Base-by-base conservation (phyloP, 768 basidiomycete species). In the Psilocybe subaeruginosa region DNA sequence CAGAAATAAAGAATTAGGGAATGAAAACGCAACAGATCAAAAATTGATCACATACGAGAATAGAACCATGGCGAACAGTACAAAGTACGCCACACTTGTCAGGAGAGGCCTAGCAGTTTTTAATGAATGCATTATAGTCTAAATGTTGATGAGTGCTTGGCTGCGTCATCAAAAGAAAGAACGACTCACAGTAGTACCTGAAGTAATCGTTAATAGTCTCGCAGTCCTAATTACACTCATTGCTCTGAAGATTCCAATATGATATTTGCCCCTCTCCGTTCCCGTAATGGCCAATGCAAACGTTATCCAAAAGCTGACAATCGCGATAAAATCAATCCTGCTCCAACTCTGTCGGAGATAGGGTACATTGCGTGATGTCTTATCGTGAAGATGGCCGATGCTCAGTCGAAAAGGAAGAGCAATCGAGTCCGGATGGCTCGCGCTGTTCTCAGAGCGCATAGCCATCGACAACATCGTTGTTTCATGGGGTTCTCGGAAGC, bases 271-370 rank as follows among this genome's bases (percentile, higher is more conserved):
- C 8, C 82, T 78, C 74, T 98, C 97, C 27, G 82, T 66, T 0
- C 92, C 91, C 0, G 78, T 65, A n/a, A 82, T 75, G 0, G 93
- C 87, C 58, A 99, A 79, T 0, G 70, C 74, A 70, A 98, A 96
- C 8, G 84, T 80, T 54, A 92, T 83, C 96, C 96, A 99, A 73
- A 95, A 98, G 64, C 86, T 83, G 11, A 90, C 65, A 48, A 98
- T 86, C 0, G 97, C 93, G 47, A 98, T 75, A 64, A 91, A 86
- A 72, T 99, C 97, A 57, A 97, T 90, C 54, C 95, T 79, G 68
- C 85, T 91, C 95, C 95, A 98, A 58, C 91, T 92, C 69, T 98
- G 95, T 8, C 97, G 84, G 1, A 99, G 80, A 72, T 94, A 99
- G 0, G 97, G 95, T 2, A 95, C 80, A 64, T 90, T 88, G 35